Percentiles rank a stretch among this genome's conserved stretches.
phyloP scores from a whole-genome alignment of 805 yeast genomes.

The Candida silvicultrix region DNA sequence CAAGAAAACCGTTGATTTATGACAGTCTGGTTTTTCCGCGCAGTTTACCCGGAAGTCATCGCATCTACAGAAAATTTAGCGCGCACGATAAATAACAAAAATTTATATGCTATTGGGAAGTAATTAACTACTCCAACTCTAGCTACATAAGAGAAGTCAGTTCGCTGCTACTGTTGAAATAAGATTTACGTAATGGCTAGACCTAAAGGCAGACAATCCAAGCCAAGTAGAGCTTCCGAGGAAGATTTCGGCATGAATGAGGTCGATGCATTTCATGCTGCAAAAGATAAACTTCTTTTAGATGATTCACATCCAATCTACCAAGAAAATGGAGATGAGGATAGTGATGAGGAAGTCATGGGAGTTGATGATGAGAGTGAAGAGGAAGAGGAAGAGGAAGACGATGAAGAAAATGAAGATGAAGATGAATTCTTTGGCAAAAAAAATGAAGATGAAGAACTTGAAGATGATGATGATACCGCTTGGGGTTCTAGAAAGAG shows the following conservation, averaged over 20 bases:
- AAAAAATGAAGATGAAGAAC: conserved; percentile 24
- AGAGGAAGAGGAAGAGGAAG: conserved; percentile 45
- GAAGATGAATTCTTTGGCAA: conserved; percentile 21
- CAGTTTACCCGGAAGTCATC: background rate
- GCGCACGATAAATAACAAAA: background rate
- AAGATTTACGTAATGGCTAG: conserved; percentile 10
- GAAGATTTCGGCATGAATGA: conserved; percentile 51
- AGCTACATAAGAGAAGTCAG: too few relatives aligned
- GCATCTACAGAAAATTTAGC: background rate
- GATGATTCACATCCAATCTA: conserved; percentile 48
- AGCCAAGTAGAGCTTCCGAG: conserved; percentile 5
- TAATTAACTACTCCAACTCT: too few relatives aligned
- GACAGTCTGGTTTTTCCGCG: background rate
- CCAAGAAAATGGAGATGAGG: conserved; percentile 34
- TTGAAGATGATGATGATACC: conserved; percentile 33
- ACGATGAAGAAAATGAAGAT: conserved; percentile 30
- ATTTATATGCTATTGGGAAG: background rate
- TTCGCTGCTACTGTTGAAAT: too few relatives aligned
- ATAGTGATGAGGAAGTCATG: conserved; percentile 44
- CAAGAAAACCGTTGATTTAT: background rate
- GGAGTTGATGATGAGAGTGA: conserved; percentile 41
- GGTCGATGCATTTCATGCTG: conserved; percentile 61
- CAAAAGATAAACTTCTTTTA: conserved; percentile 48
- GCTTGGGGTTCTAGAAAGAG: conserved; percentile 40
- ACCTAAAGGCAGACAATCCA: conserved; percentile 8